A percentile compares a stretch with the other conserved stretches of the same genome.
Evolutionary conservation across 2,329 filamentous ascomycete species (phyloP).

Genomic region (Seiridium cupressi): DNA sequence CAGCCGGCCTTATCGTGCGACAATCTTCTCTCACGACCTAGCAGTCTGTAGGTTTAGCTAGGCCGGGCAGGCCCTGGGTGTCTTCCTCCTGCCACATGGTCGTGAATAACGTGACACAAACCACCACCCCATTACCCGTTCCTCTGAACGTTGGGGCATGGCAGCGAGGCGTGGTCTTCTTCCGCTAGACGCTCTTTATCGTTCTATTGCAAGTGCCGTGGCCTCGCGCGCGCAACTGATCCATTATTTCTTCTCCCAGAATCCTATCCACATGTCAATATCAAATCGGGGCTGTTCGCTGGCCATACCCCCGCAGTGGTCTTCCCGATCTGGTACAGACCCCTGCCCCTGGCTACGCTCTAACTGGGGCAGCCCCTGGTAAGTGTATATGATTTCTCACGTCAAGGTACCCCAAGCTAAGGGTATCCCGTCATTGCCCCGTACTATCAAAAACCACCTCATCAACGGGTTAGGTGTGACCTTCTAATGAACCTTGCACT

Average conservation of each 20-base stretch:
- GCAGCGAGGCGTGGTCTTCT: conserved; percentile 8
- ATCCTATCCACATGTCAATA: conserved; percentile 22
- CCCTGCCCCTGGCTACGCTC: conserved; percentile 21
- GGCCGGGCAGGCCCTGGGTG: background rate
- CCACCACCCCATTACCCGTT: conserved; percentile 29
- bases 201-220: conserved; percentile 15
- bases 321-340: conserved; percentile 27
- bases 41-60: too few species aligned
- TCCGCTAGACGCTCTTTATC: conserved; percentile 10
- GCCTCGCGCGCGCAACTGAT: background rate
- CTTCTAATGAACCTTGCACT: conserved; percentile 29
- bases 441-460: conserved; percentile 34
- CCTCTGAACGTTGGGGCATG: background rate
- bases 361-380: conserved; percentile 28
- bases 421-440: conserved; percentile 25
- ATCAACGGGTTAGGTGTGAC: conserved; percentile 40
- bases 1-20: too few species aligned
- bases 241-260: conserved; percentile 10
- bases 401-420: conserved; percentile 22
- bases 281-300: conserved; percentile 28
- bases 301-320: conserved; percentile 24
- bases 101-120: conserved; percentile 31
- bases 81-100: conserved; percentile 14
- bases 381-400: conserved; percentile 26
- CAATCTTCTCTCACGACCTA: too few species aligned